Evolutionary conservation across 2,329 filamentous ascomycete genomes (phyloP).

Genomic region (Rutstroemia sp.): DNA sequence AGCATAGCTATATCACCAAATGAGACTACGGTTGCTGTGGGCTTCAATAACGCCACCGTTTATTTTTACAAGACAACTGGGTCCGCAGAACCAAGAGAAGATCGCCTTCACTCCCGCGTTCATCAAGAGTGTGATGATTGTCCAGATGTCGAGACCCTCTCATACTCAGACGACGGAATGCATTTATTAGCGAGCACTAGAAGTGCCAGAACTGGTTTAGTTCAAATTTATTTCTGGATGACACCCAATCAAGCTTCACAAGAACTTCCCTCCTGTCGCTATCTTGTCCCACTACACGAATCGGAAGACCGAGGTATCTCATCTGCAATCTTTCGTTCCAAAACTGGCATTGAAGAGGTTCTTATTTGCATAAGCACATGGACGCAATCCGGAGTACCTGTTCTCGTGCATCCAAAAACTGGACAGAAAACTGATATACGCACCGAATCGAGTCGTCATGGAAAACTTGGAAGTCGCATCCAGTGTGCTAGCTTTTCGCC

Average conservation of each 20-base stretch:
- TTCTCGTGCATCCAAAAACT: conserved; percentile 33
- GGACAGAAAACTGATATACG: conserved; percentile 32
- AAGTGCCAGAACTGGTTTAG: conserved; percentile 30
- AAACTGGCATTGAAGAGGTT: conserved; percentile 29
- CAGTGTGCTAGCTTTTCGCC: conserved; percentile 35
- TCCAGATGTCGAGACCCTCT: conserved; percentile 33
- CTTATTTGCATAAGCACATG: conserved; percentile 35
- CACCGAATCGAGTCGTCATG: conserved; percentile 27
- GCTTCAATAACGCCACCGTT: conserved; percentile 35
- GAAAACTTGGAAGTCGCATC: conserved; percentile 33
- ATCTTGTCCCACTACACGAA: conserved; percentile 34
- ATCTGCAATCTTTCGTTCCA: conserved; percentile 31
- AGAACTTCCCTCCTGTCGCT: conserved; percentile 32
- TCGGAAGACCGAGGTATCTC: conserved; percentile 36
- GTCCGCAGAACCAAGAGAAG: conserved; percentile 31
- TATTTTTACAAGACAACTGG: conserved; percentile 34
- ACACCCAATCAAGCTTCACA: conserved; percentile 33
- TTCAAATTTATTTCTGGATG: conserved; percentile 33
- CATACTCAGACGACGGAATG: conserved; percentile 35
- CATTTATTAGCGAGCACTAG: conserved; percentile 34
- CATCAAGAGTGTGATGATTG: conserved; percentile 32
- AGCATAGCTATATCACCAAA: conserved; percentile 34
- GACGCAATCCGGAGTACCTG: conserved; percentile 36
- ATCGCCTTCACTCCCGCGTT: conserved; percentile 30
- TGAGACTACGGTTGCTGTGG: conserved; percentile 35